phyloP scores from a whole-genome alignment of 495 filamentous ascomycete species.

The Aspergillus olivimuriae region DNA sequence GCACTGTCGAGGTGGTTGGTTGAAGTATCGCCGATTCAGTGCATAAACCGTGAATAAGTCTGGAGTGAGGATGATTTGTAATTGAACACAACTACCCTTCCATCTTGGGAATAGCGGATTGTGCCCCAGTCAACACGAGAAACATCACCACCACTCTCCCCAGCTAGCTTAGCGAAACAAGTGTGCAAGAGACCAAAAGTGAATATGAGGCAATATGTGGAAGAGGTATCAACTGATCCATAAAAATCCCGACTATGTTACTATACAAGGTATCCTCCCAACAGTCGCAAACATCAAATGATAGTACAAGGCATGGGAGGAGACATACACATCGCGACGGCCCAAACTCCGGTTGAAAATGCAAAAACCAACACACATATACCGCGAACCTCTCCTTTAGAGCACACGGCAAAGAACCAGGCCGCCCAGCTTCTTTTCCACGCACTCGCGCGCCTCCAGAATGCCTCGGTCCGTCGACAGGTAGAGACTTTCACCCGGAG shows the following conservation, averaged over 20 bases:
- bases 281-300: slow-evolving; percentile 26
- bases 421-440: slow-evolving; percentile 79
- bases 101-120: no score
- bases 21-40: no score
- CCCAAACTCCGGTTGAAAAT: slow-evolving; percentile 41
- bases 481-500: slow-evolving; percentile 79
- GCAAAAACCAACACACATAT: slow-evolving; percentile 22
- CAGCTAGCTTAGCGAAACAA: no score
- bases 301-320: slow-evolving; percentile 25
- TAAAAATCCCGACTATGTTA: slow-evolving; percentile 18
- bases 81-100: no score
- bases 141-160: no score
- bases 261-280: slow-evolving; percentile 37
- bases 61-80: no score
- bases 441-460: slow-evolving; percentile 79
- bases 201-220: no score
- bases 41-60: no score
- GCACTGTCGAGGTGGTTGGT: no score
- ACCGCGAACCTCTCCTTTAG: slow-evolving; percentile 20
- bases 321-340: slow-evolving; percentile 30
- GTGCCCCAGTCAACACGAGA: no score
- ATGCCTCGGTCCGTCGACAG: slow-evolving; percentile 73
- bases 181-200: no score
- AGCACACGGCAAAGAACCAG: slow-evolving; percentile 69
- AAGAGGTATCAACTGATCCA: not conserved